Evolutionary conservation across 129 eudicot genomes (phyloP).

Genomic region (Lactuca saligna): DNA sequence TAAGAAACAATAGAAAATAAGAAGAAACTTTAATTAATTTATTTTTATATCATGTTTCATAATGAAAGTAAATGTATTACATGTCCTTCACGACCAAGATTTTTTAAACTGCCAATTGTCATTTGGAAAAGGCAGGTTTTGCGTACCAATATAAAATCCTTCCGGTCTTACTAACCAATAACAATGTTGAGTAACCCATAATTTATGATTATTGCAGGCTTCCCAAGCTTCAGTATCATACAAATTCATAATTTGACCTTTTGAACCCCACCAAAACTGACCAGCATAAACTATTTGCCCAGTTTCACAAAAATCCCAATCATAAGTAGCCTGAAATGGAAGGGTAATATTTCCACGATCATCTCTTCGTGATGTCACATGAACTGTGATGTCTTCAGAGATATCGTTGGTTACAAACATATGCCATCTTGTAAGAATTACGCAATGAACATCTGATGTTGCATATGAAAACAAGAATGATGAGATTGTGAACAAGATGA

Average conservation of each 20-base stretch:
- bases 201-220: neutral
- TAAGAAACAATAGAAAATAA: neutral
- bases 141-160: constrained; percentile 12
- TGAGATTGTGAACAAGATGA: neutral
- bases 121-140: constrained; percentile 13
- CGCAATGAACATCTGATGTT: neutral
- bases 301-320: constrained; percentile 19
- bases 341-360: constrained; percentile 27
- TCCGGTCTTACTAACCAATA: constrained; percentile 28
- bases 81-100: constrained; percentile 21
- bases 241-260: neutral
- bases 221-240: neutral
- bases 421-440: constrained; percentile 19
- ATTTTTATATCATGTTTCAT: neutral
- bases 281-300: neutral
- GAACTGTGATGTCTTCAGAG: constrained; percentile 12
- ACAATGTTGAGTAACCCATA: constrained; percentile 16
- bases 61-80: neutral
- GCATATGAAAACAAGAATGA: neutral
- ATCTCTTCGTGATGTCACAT: constrained; percentile 14
- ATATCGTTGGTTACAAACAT: constrained; percentile 15
- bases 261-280: constrained; percentile 27
- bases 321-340: neutral
- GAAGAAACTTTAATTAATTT: neutral
- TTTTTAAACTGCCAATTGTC: constrained; percentile 18